Evolutionary conservation across 1,284 basidiomycete genomes (phyloP), one percentile per base, ranked within the genome.

Genomic region (Ustilago esculenta): DNA sequence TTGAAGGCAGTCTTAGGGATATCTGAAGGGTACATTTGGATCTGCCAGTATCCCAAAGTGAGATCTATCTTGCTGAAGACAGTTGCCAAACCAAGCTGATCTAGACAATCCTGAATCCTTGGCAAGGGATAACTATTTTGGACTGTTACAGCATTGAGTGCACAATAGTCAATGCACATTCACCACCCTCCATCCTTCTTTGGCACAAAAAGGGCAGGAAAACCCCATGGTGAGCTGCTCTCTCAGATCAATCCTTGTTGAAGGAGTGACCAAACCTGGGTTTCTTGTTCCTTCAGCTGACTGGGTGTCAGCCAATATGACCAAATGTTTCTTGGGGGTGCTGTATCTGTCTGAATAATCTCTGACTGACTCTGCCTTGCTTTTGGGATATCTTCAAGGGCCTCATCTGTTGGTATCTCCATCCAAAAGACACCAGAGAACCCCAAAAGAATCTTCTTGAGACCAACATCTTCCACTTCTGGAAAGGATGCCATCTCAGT

Each of bases 71-170:
- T 45, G 11, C 17, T 30, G 29, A 32, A 45, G 9, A 18, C 10
- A 14, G 14, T 17, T 15, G 43, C 43, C 17, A 7, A 17, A n/a
- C 43, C 30, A 11, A 45, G 24, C 14, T 18, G 25, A 24, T 45
- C 43, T n/a, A 45, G 14, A 45, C 27, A 30, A 14, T 45, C 43
- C 20, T 30, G 30, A 29, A 45, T 45, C 30, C 30, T 32, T 32
- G 30, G 30, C 15, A 32, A 15, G 15, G 30, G 30, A 15, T 32
- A 32, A 32, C 30, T 32, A 15, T 32, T 32, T 32, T 15, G 30
- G 30, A 32, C 30, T 32, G 30, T 32, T 32, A 32, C 30, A 15
- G 30, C 30, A 32, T 32, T 32, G 30, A 32, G 30, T 32, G 30
- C 30, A 32, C 30, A 15, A 32, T 32, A 32, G 30, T 32, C 30